Base-by-base conservation (phyloP, 1,284 basidiomycete species). In the Marasmius oreades region DNA sequence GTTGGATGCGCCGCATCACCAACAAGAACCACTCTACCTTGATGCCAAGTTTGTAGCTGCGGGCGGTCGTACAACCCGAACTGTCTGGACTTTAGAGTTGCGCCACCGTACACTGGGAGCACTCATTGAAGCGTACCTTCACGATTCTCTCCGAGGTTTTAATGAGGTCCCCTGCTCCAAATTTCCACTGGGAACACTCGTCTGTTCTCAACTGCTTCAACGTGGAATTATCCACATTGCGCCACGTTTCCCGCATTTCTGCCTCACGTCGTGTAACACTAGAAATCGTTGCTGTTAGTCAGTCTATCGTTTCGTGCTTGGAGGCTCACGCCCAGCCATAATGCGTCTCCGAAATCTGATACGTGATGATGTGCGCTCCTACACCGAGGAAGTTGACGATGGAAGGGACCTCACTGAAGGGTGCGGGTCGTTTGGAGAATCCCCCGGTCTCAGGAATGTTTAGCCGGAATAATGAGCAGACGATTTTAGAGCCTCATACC, bases 61-160 rank as follows among this genome's bases (percentile, higher is more conserved):
- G 75, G 75, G 14, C 78, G 72, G 57, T 79, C 77, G 57, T 79
- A 79, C 28, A 80, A 59, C 6, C 77, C 78, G 52, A 72, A 78
- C 77, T 79, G 26, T 10, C n/a, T n/a, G n/a, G n/a, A 52, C 7
- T 8, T 7, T 1, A 22, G 7, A 14, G 20, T n/a, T 12, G 16
- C 44, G 26, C 14, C n/a, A 5, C 3, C 24, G 42, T 22, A 34
- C 37, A 56, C 23, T 18, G 12, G 3, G 23, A 28, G 12, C 31
- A 14, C 5, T 52, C 22, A 18, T 5, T 16, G 14, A 36, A 39
- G 37, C 37, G 39, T 26, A 77, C 77, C 67, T 78, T 78, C 45
- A 73, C 65, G 26, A 79, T 65, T 22, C 66, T 71, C 12, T 69
- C 63, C 1, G 74, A 65, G 0, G 57, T 72, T 22, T 61, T 62